Evolutionary conservation across 2,329 filamentous ascomycete genomes (phyloP), one percentile per base, ranked within the genome.

Genomic region (Paraphoma sp.): DNA sequence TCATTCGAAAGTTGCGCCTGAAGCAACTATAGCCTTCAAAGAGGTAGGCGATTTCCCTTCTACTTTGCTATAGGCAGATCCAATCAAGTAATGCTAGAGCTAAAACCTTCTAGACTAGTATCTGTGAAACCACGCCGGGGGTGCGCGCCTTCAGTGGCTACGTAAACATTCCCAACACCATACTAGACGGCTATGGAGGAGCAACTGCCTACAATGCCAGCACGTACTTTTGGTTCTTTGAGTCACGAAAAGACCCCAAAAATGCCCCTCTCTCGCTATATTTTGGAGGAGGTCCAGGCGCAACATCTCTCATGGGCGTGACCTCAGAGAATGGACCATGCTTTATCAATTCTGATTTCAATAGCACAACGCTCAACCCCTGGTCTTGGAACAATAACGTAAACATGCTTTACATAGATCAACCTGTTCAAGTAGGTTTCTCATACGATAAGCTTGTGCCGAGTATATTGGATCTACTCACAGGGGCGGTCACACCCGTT

Each of bases 321-420:
- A 65, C 52, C 4, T 31, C 48, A 6, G 64, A 64, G 41, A 64
- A 65, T 41, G 62, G 62, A 33, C 55, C 45, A 56, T 60, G 59
- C 51, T 53, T 51, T 33, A 59, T 67, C 57, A 64, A 64, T 43
- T 17, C 45, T 7, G 64, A 68, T 31, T 60, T 55, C 0, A 68
- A 68, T 31, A 63, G 57, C 18, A 69, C 64, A 12, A 59, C 52
- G 30, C 49, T 51, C 6, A 64, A 65, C 16, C 51, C 57, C 4
- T 66, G 62, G 61, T 64, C 61, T 7, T 73, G 68, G 59, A 73
- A 72, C 62, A 72, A 70, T 43, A 69, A 71, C 29, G 67, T 70
- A 23, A 70, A 72, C 49, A 72, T 72, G 73, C 81, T 91, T n/a
- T 90, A 88, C 73, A 83, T 91, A 63, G 88, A 91, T 65, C 86